Percentiles rank a stretch among this genome's conserved stretches.
These are phyloP conservation scores for Cordyceps javanica DNA, from an alignment of 2,329 filamentous ascomycete genomes.

Conservation along the genomic window DNA sequence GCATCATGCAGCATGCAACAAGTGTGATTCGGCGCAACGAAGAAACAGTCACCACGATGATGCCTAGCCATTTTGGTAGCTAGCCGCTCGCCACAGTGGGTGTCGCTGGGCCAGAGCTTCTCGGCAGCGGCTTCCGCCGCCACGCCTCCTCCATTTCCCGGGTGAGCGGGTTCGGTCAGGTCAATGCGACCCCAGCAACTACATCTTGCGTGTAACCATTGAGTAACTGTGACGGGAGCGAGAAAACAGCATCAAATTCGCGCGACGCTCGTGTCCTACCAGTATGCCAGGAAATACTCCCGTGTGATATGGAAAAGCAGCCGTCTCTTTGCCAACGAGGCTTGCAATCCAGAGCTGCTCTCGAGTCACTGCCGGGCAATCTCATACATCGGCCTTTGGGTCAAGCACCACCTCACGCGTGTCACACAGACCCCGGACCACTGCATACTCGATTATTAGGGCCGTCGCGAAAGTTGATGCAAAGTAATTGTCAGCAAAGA, in stretches of 20 bases:
- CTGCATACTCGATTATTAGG: too few relatives aligned
- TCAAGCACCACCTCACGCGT: too few relatives aligned
- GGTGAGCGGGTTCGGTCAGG: neutral
- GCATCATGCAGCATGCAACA: neutral
- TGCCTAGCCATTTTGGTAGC: neutral
- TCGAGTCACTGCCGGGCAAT: too few relatives aligned
- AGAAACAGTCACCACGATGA: neutral
- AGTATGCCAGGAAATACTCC: too few relatives aligned
- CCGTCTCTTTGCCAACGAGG: neutral
- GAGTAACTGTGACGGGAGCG: neutral
- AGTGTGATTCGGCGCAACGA: neutral
- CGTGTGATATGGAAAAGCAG: too few relatives aligned
- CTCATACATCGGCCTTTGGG: too few relatives aligned
- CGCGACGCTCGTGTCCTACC: too few relatives aligned
- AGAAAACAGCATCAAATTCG: neutral
- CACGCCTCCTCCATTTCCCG: neutral
- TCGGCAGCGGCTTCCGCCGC: neutral
- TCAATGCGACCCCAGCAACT: neutral
- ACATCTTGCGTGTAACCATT: neutral
- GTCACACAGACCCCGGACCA: too few relatives aligned
- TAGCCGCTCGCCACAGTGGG: neutral
- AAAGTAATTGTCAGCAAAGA: too few relatives aligned
- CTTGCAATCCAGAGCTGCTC: neutral
- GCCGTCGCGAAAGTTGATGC: too few relatives aligned
- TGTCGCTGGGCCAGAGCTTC: neutral